A percentile compares a stretch with the other conserved stretches of the same genome.
Evolutionary conservation across 1,284 basidiomycete species (phyloP).

Genomic region (Cutaneotrichosporon dermatis): DNA sequence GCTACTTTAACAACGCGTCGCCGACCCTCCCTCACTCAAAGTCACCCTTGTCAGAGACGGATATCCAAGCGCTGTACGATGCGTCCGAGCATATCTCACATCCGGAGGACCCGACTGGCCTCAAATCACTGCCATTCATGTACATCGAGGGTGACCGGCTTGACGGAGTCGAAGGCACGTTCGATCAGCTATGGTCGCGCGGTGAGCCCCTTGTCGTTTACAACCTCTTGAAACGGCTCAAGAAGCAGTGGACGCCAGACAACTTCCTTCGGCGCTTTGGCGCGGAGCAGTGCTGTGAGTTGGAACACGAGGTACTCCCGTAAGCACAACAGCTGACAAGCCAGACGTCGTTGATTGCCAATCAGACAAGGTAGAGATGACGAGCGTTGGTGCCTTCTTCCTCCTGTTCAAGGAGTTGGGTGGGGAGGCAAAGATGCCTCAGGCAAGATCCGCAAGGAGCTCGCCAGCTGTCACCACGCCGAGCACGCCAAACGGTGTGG

Average conservation of each 20-base stretch:
- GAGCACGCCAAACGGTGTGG: not conserved
- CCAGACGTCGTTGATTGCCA: conserved; percentile 71
- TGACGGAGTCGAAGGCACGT: conserved; percentile 54
- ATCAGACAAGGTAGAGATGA: conserved; percentile 59
- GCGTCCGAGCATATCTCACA: conserved; percentile 8
- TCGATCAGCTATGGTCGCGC: conserved; percentile 64
- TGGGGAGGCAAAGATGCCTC: not conserved
- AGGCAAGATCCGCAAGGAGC: too few relatives aligned
- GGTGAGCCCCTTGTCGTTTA: conserved; percentile 75
- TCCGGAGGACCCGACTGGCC: conserved; percentile 34
- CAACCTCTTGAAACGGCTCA: conserved; percentile 59
- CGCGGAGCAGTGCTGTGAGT: conserved; percentile 57
- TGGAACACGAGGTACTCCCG: not conserved
- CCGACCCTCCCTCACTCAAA: not conserved
- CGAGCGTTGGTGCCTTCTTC: conserved; percentile 76
- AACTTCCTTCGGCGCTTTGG: conserved; percentile 71
- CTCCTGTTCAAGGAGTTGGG: conserved; percentile 60
- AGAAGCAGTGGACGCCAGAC: conserved; percentile 71
- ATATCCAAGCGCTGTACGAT: conserved; percentile 23
- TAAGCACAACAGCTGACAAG: not conserved
- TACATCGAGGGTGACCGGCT: conserved; percentile 56
- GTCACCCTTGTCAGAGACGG: conserved; percentile 3
- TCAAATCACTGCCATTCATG: conserved; percentile 38
- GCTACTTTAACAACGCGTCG: conserved; percentile 3
- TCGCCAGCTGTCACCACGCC: not conserved